Conservation (phyloP, 1,139 yeast genomes). For the Diutina pseudorugosa region DNA sequence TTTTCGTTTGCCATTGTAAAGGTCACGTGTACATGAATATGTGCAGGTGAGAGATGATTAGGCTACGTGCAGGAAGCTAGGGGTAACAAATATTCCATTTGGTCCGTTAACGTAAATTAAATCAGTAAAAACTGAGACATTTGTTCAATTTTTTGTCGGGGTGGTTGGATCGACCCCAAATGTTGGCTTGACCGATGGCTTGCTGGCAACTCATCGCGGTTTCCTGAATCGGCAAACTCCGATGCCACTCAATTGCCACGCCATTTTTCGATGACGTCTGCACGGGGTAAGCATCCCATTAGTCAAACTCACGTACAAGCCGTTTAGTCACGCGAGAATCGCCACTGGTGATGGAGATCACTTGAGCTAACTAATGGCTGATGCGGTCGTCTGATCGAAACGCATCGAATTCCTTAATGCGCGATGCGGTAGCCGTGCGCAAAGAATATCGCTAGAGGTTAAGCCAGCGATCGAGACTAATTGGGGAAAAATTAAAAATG, state of each 20-base stretch:
- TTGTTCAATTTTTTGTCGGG: too few species aligned
- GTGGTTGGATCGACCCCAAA: too few species aligned
- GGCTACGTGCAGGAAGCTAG: neutral
- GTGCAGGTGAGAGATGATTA: conserved; percentile 2
- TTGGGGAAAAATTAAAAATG: neutral
- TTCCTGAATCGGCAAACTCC: neutral
- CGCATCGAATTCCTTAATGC: neutral
- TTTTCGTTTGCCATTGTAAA: conserved; percentile 1
- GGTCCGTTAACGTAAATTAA: neutral
- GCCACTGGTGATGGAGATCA: neutral
- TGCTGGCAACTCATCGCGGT: too few species aligned
- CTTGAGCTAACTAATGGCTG: neutral
- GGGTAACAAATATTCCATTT: neutral
- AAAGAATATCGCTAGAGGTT: neutral
- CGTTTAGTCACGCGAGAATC: neutral
- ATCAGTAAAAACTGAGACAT: too few species aligned
- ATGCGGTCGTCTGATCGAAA: neutral
- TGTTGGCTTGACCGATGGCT: too few species aligned
- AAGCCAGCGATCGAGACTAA: neutral
- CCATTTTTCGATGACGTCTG: neutral
- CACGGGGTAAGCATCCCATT: neutral
- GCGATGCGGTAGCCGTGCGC: neutral
- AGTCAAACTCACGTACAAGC: neutral
- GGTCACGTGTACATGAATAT: neutral
- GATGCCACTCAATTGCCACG: neutral